These are phyloP conservation scores for Penicillium pancosmium DNA, from an alignment of 495 filamentous ascomycete genomes.

Conservation along the genomic window DNA sequence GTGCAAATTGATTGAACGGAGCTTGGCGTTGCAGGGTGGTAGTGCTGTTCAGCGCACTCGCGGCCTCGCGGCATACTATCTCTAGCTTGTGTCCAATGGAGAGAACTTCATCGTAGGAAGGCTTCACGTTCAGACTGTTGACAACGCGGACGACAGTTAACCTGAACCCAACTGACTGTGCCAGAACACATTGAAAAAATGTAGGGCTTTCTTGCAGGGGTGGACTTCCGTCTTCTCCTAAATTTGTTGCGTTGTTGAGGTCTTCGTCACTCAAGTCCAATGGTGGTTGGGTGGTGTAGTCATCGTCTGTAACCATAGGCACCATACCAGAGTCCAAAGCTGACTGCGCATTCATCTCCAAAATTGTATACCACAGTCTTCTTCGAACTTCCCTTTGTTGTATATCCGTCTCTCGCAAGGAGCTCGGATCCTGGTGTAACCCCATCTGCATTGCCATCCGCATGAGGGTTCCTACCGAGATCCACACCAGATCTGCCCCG, in stretches of 20 bases:
- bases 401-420: constrained; percentile 40
- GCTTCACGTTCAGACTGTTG: constrained; percentile 48
- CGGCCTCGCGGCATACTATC: constrained; percentile 32
- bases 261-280: constrained; percentile 27
- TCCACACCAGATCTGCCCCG: constrained; percentile 55
- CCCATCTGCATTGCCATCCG: constrained; percentile 58
- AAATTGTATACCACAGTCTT: constrained; percentile 59
- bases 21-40: background rate
- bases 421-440: constrained; percentile 56
- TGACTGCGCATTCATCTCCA: constrained; percentile 57
- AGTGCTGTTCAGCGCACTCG: background rate
- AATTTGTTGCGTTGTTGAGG: background rate
- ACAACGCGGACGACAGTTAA: constrained; percentile 41
- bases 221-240: background rate
- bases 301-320: constrained; percentile 48
- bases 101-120: constrained; percentile 49
- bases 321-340: constrained; percentile 55
- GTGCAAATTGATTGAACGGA: constrained; percentile 12
- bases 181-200: constrained; percentile 35
- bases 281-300: constrained; percentile 56
- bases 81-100: constrained; percentile 40
- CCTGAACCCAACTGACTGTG: constrained; percentile 45
- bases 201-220: constrained; percentile 33
- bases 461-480: constrained; percentile 51
- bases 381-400: constrained; percentile 52